These are phyloP conservation scores for Kokia cookei DNA, from an alignment of 441 rosid species.

Conservation along the genomic window DNA sequence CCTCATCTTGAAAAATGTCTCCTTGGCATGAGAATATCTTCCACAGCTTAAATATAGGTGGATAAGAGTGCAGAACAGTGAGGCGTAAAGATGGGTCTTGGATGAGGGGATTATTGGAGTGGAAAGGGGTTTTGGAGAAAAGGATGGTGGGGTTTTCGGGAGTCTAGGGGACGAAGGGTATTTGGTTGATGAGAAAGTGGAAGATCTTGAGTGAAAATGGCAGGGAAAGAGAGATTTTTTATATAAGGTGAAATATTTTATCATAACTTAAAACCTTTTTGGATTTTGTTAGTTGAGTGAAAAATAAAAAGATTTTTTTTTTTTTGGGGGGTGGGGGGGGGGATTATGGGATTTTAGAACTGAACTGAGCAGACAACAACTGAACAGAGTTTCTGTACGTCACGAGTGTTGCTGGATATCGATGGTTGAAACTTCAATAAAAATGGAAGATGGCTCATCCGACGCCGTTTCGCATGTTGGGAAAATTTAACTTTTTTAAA, in stretches of 20 bases:
- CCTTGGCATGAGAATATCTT: constrained; percentile 46
- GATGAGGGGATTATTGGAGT: constrained; percentile 10
- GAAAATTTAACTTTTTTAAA: too few relatives aligned
- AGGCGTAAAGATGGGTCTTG: constrained; percentile 37
- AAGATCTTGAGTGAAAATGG: constrained; percentile 19
- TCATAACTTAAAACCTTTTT: not conserved
- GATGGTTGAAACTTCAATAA: not conserved
- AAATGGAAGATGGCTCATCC: not conserved
- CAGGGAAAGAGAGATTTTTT: constrained; percentile 11
- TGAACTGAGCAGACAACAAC: not conserved
- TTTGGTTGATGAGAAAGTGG: constrained; percentile 31
- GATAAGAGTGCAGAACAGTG: constrained; percentile 61
- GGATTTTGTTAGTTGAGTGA: not conserved
- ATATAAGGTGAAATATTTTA: constrained; percentile 9
- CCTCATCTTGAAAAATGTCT: constrained; percentile 54
- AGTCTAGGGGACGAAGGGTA: constrained; percentile 7
- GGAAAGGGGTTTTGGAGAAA: not conserved
- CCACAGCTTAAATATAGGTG: constrained; percentile 57
- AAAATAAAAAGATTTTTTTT: not conserved
- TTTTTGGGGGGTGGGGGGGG: not conserved
- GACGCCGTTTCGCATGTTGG: not conserved
- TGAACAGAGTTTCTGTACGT: not conserved
- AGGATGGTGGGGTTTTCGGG: constrained; percentile 6
- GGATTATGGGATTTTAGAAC: not conserved
- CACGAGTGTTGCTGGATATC: not conserved